Evolutionary conservation across 208 protist species (phyloP).

Genomic region (Leishmania mexicana): DNA sequence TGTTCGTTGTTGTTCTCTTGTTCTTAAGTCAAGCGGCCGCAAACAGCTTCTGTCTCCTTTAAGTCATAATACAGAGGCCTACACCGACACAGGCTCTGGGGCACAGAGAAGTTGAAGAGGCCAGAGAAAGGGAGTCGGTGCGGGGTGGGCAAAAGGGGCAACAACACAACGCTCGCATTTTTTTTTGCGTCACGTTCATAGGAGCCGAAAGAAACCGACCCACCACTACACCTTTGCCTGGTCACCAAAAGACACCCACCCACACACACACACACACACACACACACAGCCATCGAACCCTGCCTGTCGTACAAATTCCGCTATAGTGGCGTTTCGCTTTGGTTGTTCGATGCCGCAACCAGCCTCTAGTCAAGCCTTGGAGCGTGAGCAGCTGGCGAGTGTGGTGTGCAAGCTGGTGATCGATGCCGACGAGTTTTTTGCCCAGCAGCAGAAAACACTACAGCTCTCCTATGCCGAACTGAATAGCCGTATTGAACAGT

Average conservation of each 20-base stretch:
- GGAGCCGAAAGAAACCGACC: neutral
- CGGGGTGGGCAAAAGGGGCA: neutral
- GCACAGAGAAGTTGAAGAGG: neutral
- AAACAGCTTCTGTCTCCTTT: neutral
- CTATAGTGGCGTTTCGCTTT: neutral
- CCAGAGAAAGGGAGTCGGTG: neutral
- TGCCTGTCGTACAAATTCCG: neutral
- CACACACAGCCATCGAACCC: neutral
- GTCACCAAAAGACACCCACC: neutral
- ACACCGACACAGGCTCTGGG: neutral
- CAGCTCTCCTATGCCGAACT: conserved; percentile 53
- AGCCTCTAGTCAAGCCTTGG: conserved; percentile 8
- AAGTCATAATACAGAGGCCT: neutral
- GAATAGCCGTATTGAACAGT: conserved; percentile 50
- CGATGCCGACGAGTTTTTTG: conserved; percentile 62
- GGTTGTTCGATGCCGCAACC: conserved; percentile 10
- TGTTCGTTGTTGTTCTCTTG: conserved; percentile 4
- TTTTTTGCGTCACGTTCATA: neutral
- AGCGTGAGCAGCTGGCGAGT: conserved; percentile 41
- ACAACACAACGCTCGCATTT: neutral
- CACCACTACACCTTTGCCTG: neutral
- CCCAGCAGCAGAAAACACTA: conserved; percentile 57
- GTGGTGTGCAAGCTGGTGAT: conserved; percentile 42
- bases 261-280: neutral
- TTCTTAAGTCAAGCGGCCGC: neutral